Percentiles rank a stretch among this genome's conserved stretches.
Conservation (phyloP, 495 filamentous ascomycete species). For the Aspergillus campestris region DNA sequence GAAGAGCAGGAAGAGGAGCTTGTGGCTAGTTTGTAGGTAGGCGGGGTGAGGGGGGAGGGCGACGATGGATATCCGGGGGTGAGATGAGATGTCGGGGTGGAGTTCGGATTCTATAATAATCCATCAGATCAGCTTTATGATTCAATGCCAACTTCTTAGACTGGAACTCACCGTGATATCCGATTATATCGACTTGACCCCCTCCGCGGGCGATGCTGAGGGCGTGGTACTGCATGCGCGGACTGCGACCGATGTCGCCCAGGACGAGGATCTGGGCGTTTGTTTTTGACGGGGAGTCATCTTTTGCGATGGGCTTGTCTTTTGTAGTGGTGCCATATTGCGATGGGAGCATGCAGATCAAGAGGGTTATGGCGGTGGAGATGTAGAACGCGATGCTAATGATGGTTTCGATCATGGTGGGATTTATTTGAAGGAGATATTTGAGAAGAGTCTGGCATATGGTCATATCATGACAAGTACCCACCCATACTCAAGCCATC, state of each 20-base stretch:
- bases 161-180: conserved; percentile 75
- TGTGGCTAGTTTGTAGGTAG: conserved; percentile 56
- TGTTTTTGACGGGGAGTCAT: conserved; percentile 16
- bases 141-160: too few relatives aligned
- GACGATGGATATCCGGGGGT: conserved; percentile 57
- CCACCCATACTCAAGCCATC: too few relatives aligned
- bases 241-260: conserved; percentile 94
- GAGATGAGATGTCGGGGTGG: conserved; percentile 64
- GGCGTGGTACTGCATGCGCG: conserved; percentile 98
- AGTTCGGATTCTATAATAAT: conserved; percentile 52
- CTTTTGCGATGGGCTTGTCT: conserved; percentile 5
- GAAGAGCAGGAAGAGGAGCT: conserved; percentile 67
- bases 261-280: conserved; percentile 82
- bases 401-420: conserved; percentile 33
- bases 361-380: conserved; percentile 41
- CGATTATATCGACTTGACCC: conserved; percentile 73
- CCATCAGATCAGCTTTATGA: conserved; percentile 19
- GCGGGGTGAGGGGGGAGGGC: conserved; percentile 55
- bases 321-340: conserved; percentile 29
- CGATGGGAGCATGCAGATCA: conserved; percentile 44
- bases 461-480: too few relatives aligned
- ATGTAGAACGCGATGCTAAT: conserved; percentile 39
- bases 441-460: not conserved
- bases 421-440: not conserved
- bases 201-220: conserved; percentile 83